Percentiles rank a stretch among this genome's conserved stretches.
phyloP scores from a whole-genome alignment of 768 basidiomycete species.

The Lenzites betulinus region DNA sequence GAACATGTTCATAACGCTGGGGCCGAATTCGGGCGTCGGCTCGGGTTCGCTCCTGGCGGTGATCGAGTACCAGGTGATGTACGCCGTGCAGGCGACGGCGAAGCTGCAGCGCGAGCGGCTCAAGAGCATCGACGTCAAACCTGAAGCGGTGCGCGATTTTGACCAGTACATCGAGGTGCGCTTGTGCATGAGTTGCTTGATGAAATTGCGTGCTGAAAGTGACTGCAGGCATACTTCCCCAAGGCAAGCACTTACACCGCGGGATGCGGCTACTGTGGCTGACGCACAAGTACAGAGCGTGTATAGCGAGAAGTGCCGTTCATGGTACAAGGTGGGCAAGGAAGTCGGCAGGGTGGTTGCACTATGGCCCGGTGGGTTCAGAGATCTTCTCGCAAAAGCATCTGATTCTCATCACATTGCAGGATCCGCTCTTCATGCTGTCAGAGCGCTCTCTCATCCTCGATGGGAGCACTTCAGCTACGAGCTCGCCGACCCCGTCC shows the following conservation, averaged over 20 bases:
- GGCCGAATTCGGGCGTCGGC: conserved; percentile 59
- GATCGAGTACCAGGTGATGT: conserved; percentile 58
- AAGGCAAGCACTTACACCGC: conserved; percentile 33
- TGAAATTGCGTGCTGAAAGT: neutral
- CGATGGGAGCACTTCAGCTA: conserved; percentile 66
- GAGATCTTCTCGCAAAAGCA: too few species aligned
- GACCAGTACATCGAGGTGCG: conserved; percentile 59
- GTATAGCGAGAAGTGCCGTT: conserved; percentile 55
- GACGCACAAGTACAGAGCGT: conserved; percentile 45
- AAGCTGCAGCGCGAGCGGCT: conserved; percentile 66
- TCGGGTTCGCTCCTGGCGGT: conserved; percentile 57
- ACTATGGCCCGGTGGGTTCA: conserved; percentile 54
- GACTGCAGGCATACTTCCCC: conserved; percentile 47
- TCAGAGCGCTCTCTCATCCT: conserved; percentile 48
- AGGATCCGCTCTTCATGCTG: conserved; percentile 54
- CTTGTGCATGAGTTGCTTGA: neutral
- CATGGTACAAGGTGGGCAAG: conserved; percentile 63
- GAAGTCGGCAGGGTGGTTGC: conserved; percentile 58
- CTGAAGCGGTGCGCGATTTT: conserved; percentile 61
- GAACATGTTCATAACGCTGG: conserved; percentile 62
- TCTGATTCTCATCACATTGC: neutral
- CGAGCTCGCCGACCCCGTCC: conserved; percentile 43
- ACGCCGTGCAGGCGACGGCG: conserved; percentile 52
- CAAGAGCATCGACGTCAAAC: conserved; percentile 62
- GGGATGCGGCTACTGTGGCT: neutral